Base-by-base conservation (phyloP, 768 basidiomycete species). In the Daedaleopsis sinensis region DNA sequence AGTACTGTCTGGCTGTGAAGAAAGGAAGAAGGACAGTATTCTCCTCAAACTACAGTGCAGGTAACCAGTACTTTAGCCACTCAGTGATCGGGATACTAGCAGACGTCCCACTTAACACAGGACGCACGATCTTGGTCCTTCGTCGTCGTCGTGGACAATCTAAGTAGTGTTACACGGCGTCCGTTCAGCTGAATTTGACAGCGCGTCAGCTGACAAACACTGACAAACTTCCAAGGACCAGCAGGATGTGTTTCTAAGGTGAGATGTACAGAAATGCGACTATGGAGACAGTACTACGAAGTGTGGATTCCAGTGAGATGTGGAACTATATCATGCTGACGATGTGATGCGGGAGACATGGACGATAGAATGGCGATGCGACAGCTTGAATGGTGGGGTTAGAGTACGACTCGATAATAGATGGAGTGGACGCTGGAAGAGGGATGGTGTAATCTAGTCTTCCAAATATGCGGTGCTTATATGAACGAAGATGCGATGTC, bases 191-290 rank as follows among this genome's bases (percentile, higher is more conserved):
- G 43, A 3, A 16, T n/a, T n/a, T 43, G 43, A 44, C 16, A 44
- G 15, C 43, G 43, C 3, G 19, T 44, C 19, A 19, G 19, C 16
- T 44, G 15, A 44, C 19, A 16, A 16, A 44, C 3, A 5, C n/a
- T 43, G 39, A 43, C 10, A 11, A 43, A 10, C n/a, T 43, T 43
- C n/a, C 27, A 32, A 32, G 27, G 27, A 7, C 27, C 27, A 32
- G 27, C 27, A 32, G 27, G 27, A 32, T 32, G 27, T 32, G 27
- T 32, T 32, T 32, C 27, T 32, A 32, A 32, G 27, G 27, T 32
- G 47, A 48, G 47, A 52, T 52, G 51, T 52, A 52, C 51, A 52
- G 18, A 27, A 37, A 52, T 36, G 51, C 51, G 18, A 52, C 51
- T 52, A 52, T 37, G 27, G 37, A 52, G 37, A 52, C 51, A 52